Percentiles rank a stretch among this genome's conserved stretches.
These are phyloP conservation scores for Helminthosporium solani DNA, from an alignment of 2,329 filamentous ascomycete species.

Conservation along the genomic window DNA sequence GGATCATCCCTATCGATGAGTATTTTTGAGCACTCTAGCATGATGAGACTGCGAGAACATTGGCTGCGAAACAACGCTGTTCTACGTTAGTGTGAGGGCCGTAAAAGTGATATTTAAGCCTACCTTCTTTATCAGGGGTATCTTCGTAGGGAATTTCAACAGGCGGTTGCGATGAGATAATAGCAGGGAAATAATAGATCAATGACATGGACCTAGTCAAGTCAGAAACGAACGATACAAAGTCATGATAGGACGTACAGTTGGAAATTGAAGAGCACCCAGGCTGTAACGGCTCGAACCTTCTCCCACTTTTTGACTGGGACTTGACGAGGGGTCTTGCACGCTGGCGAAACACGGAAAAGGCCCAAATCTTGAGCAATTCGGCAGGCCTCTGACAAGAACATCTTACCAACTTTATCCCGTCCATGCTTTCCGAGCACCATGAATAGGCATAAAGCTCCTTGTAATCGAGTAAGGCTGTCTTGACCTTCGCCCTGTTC, in stretches of 20 bases:
- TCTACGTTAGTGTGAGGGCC: conserved; percentile 3
- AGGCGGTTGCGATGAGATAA: conserved; percentile 25
- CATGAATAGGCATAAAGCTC: conserved; percentile 28
- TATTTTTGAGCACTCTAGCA: conserved; percentile 23
- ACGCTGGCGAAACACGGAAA: conserved; percentile 16
- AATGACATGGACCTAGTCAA: conserved; percentile 27
- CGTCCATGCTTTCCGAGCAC: conserved; percentile 34
- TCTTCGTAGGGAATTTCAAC: conserved; percentile 25
- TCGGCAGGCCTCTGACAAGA: conserved; percentile 28
- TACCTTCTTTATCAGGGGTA: conserved; percentile 21
- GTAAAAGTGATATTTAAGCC: not conserved
- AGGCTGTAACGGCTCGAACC: conserved; percentile 29
- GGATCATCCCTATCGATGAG: conserved; percentile 13
- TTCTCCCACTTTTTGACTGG: conserved; percentile 22
- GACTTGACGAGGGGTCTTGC: conserved; percentile 14
- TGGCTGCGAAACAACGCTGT: conserved; percentile 29
- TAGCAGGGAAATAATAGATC: conserved; percentile 22
- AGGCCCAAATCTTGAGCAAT: conserved; percentile 26
- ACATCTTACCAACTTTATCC: conserved; percentile 31
- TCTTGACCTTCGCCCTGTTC: conserved; percentile 23
- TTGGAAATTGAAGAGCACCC: conserved; percentile 36
- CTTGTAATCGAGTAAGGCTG: conserved; percentile 27
- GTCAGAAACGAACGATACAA: conserved; percentile 7
- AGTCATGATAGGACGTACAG: conserved; percentile 18
- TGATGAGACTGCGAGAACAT: conserved; percentile 27